Evolutionary conservation across 2,329 filamentous ascomycete species (phyloP), one percentile per base, ranked within the genome.

Genomic region (Talaromyces sp.): DNA sequence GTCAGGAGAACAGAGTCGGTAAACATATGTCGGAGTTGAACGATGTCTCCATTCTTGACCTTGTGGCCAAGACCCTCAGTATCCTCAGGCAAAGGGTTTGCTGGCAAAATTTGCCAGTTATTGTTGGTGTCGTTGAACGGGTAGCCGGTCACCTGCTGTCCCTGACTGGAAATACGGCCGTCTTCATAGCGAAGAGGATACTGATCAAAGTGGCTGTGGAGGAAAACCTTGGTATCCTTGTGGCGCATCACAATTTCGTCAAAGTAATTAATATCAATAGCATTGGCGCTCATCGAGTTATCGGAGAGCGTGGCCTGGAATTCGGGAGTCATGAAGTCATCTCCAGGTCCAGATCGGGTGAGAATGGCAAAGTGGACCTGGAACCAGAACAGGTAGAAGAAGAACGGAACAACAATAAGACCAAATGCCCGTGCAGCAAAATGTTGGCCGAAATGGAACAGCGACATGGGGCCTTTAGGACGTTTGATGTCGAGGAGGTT

Each of bases 361-460:
- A 99, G 83, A 68, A 99, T 91, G 51, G 91, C 83, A 75, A 99
- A 99, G 79, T 99, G 94, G 31, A 99, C 92, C 82, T 99, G 94
- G 87, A 99, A 99, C 94, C 94, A 99, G 83, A 99, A 97, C 53
- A 99, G 85, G 77, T 99, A 99, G 78, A 99, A 95, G 70, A 97
- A 82, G 82, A 99, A 97, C 14, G 94, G 94, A 66, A 97, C 85
- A 66, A 96, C 74, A 68, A 97, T 91, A 59, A 99, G 81, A 14
- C 90, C 92, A 65, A 95, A 80, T n/a, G 88, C 85, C 57, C 94
- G 90, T 64, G 94, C 94, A 43, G 80, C 84, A 73, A 99, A 95
- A 77, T 99, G 94, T 79, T 95, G 93, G 65, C 82, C 85, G 73
- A 97, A 97, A 48, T 90, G 83, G 54, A 85, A 80, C 67, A 99